Conservation (phyloP, 768 basidiomycete species). For the Coprinellus micaceus region DNA sequence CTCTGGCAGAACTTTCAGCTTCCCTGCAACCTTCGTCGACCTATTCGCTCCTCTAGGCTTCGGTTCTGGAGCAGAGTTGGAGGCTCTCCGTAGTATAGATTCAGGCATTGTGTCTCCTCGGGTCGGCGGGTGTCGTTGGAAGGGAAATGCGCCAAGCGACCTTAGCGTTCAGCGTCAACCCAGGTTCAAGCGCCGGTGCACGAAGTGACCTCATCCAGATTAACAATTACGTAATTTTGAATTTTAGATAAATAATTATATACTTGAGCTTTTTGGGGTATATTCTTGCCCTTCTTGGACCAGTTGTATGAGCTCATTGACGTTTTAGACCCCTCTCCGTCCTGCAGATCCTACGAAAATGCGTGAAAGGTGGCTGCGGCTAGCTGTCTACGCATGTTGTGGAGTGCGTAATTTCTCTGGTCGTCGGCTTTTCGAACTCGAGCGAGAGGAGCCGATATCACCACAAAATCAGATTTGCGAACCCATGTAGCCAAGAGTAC, state of each 20-base stretch:
- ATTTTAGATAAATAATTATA: background rate
- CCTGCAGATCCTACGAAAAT: background rate
- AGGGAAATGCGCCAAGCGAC: too few species aligned
- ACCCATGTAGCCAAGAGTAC: too few species aligned
- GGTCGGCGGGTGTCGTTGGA: conserved; percentile 6
- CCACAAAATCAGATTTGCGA: too few species aligned
- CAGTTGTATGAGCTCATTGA: background rate
- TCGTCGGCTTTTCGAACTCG: too few species aligned
- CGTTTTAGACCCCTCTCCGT: too few species aligned
- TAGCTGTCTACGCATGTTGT: too few species aligned
- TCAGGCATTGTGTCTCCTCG: conserved; percentile 8
- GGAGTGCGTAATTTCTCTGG: too few species aligned
- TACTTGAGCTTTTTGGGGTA: background rate
- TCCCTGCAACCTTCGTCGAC: conserved; percentile 78
- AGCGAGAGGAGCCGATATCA: too few species aligned
- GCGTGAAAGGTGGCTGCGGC: too few species aligned
- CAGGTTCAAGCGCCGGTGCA: background rate
- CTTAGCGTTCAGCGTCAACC: too few species aligned
- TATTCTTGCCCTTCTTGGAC: conserved; percentile 1
- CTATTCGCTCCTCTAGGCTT: conserved; percentile 73
- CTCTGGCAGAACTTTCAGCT: conserved; percentile 85
- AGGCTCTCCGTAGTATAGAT: conserved; percentile 1
- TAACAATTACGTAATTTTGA: background rate
- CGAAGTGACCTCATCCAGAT: conserved; percentile 4
- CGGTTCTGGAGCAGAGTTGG: conserved; percentile 30